Conservation (phyloP, 2,329 filamentous ascomycete species). For the Trichophyton rubrum region DNA sequence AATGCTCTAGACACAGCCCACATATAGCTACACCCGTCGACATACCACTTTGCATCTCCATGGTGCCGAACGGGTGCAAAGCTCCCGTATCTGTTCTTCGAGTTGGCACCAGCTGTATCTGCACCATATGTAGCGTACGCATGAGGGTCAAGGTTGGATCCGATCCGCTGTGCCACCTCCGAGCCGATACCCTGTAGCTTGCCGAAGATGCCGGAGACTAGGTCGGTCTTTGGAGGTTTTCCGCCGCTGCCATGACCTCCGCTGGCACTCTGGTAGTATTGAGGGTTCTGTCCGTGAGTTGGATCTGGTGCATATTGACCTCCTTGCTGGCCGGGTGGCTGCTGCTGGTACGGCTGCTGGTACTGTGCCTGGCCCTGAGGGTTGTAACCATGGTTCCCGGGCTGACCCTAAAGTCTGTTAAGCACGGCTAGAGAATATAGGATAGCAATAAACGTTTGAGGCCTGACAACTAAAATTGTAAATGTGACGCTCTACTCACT, state of each 20-base stretch:
- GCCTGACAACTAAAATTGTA: background rate
- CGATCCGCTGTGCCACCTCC: conserved; percentile 40
- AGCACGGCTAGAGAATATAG: background rate
- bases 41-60: conserved; percentile 92
- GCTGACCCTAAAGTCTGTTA: conserved; percentile 12
- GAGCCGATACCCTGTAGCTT: conserved; percentile 43
- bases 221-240: conserved; percentile 25
- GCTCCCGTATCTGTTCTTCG: conserved; percentile 68
- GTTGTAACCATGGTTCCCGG: conserved; percentile 11
- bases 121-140: conserved; percentile 34
- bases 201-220: conserved; percentile 39
- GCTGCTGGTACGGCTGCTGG: background rate
- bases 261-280: conserved; percentile 16
- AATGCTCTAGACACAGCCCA: conserved; percentile 84
- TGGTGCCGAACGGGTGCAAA: conserved; percentile 78
- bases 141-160: conserved; percentile 36
- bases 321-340: conserved; percentile 4
- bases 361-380: background rate
- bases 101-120: conserved; percentile 45
- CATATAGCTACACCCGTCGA: conserved; percentile 90
- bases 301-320: conserved; percentile 13
- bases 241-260: conserved; percentile 17
- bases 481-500: background rate
- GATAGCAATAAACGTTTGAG: too few relatives aligned
- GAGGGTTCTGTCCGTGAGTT: conserved; percentile 19